Evolutionary conservation across 1,139 yeast genomes (phyloP), one percentile per base, ranked within the genome.

Genomic region (Dujonia santamariae): DNA sequence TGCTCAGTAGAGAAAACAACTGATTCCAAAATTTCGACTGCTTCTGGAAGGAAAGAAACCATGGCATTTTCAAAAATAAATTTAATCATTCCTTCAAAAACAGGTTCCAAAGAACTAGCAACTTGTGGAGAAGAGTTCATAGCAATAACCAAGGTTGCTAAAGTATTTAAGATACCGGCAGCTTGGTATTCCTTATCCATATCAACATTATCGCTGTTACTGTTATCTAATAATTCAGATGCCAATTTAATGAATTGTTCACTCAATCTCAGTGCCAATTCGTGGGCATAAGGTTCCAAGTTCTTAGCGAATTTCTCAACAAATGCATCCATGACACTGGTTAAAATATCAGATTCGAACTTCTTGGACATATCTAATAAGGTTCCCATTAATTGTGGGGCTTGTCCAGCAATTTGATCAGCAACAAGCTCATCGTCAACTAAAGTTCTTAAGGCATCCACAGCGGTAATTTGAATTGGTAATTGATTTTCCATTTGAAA

Each of bases 251-350:
- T 42, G 45, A 75, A 75, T 45, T 75, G 79, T 22, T 66, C 66
- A 11, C 63, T 67, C 47, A 76, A 62, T 41, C 68, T 71, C 9
- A 61, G 40, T 3, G 77, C 62, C 42, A 76, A 62, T 45, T 76
- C 76, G 13, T 61, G 53, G 15, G 79, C 78, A 50, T 72, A 76
- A 5, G 82, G 82, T 46, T 73, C 79, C 41, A 76, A 62, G 47
- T 73, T 71, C 24, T 59, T 54, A 3, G 80, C 69, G 46, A 75
- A 76, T 42, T 64, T 70, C 37, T 72, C 72, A 7, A 75, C 81
- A 47, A 75, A 72, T 12, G 69, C 65, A 40, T 76, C 81, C 78
- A 77, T 75, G 3, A 75, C 75, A 23, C 68, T 66, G 30, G 76
- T 70, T 40, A 75, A 62, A 28, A 75, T 63, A 45, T 76, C 82